Percentiles rank a stretch among this genome's conserved stretches.
Evolutionary conservation across 305 asterid genomes (phyloP).

Genomic region (Lippia alba): DNA sequence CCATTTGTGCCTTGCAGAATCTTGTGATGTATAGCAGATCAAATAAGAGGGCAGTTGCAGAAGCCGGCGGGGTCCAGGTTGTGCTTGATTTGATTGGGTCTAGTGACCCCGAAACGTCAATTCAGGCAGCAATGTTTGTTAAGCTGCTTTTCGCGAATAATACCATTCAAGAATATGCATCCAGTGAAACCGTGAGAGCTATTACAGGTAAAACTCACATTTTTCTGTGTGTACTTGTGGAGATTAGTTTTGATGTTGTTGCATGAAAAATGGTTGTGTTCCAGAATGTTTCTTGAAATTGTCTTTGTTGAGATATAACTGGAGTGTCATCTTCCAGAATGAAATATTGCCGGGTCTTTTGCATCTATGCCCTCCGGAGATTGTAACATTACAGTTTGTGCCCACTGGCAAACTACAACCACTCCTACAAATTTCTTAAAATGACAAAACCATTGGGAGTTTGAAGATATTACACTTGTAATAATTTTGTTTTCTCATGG

Average conservation of each 20-base stretch:
- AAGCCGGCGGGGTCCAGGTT: slow-evolving; percentile 99
- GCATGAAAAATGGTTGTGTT: too few relatives aligned
- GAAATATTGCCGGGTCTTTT: too few relatives aligned
- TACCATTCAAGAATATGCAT: slow-evolving; percentile 98
- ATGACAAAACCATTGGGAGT: too few relatives aligned
- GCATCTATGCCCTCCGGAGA: too few relatives aligned
- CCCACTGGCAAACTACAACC: too few relatives aligned
- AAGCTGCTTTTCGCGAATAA: slow-evolving; percentile 94
- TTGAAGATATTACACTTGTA: too few relatives aligned
- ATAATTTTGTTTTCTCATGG: too few relatives aligned
- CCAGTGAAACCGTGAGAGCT: slow-evolving; percentile 99
- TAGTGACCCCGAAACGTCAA: slow-evolving; percentile 91
- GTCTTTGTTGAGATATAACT: too few relatives aligned
- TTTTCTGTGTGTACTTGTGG: background rate
- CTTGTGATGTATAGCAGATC: slow-evolving; percentile 97
- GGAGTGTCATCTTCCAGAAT: too few relatives aligned
- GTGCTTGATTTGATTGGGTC: slow-evolving; percentile 97
- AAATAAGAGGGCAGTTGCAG: slow-evolving; percentile 98
- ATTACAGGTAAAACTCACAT: slow-evolving; percentile 71
- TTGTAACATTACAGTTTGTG: too few relatives aligned
- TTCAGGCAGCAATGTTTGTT: slow-evolving; percentile 97
- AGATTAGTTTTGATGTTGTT: background rate
- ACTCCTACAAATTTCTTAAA: too few relatives aligned
- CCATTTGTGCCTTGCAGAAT: slow-evolving; percentile 96
- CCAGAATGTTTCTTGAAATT: too few relatives aligned